Conservation (phyloP, 2,329 filamentous ascomycete genomes). For the Aspergillus sp. region DNA sequence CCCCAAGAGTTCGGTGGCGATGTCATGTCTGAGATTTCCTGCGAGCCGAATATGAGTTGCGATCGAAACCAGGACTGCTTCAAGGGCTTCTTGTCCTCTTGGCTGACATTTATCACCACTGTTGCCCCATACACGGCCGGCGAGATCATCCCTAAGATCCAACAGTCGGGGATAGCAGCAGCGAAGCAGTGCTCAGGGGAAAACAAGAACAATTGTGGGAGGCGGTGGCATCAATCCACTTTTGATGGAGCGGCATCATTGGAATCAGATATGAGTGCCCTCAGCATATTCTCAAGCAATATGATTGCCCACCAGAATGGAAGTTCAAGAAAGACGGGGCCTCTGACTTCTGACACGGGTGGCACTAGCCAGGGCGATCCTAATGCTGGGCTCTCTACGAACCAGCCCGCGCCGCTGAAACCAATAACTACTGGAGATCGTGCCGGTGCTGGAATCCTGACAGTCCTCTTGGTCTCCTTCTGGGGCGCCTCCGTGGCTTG, state of each 20-base stretch:
- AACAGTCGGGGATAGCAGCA: constrained; percentile 56
- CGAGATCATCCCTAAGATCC: constrained; percentile 55
- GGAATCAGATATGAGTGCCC: constrained; percentile 39
- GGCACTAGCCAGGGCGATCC: constrained; percentile 53
- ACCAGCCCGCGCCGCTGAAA: constrained; percentile 5
- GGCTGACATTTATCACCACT: constrained; percentile 59
- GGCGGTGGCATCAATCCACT: constrained; percentile 35
- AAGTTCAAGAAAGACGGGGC: constrained; percentile 22
- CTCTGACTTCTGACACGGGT: constrained; percentile 47
- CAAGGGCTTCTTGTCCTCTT: constrained; percentile 67
- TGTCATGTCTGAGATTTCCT: constrained; percentile 63
- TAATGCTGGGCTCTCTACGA: constrained; percentile 30
- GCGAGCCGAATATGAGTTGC: constrained; percentile 59
- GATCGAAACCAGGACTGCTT: constrained; percentile 69
- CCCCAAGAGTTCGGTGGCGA: constrained; percentile 41
- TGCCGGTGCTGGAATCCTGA: constrained; percentile 33
- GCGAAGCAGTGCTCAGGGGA: constrained; percentile 57
- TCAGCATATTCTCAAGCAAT: constrained; percentile 30
- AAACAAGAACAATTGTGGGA: constrained; percentile 54
- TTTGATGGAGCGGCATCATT: constrained; percentile 33
- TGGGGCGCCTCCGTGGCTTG: constrained; percentile 25
- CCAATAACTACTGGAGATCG: constrained; percentile 30
- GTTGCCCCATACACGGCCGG: constrained; percentile 56
- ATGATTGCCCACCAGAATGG: constrained; percentile 20
- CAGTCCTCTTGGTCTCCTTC: constrained; percentile 21